Conservation (phyloP, 2,329 filamentous ascomycete species). For the Colletotrichum filicis region DNA sequence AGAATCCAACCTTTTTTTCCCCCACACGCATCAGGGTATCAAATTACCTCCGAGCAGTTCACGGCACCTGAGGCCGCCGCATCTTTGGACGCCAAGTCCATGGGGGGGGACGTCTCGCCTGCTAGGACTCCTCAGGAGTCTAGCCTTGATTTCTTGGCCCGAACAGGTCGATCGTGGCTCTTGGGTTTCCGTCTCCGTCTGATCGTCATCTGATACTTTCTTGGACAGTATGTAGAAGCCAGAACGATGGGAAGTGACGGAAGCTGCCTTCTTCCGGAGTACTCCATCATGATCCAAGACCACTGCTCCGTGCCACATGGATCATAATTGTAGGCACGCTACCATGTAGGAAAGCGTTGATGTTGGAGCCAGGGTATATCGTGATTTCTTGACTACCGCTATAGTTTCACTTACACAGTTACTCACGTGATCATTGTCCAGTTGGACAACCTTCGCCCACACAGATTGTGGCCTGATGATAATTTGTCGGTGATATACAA, state of each 20-base stretch:
- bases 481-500: too few species aligned
- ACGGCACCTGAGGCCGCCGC: slow-evolving; percentile 3
- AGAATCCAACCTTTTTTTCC: not conserved
- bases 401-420: not conserved
- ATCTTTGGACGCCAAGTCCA: not conserved
- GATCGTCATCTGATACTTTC: not conserved
- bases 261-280: not conserved
- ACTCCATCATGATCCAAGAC: too few species aligned
- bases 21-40: not conserved
- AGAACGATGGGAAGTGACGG: not conserved
- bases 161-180: not conserved
- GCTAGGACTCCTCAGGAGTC: not conserved
- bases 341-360: not conserved
- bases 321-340: too few species aligned
- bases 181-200: not conserved
- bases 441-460: too few species aligned
- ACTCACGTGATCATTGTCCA: not conserved
- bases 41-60: slow-evolving; percentile 9
- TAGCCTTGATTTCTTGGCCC: not conserved
- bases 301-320: too few species aligned
- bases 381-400: too few species aligned
- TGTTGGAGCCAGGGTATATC: not conserved
- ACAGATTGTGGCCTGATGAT: too few species aligned
- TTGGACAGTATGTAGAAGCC: not conserved
- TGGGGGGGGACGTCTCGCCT: not conserved